Evolutionary conservation across 106 monocot genomes (phyloP), one percentile per base, ranked within the genome.

Genomic region (Dactylorhiza incarnata): DNA sequence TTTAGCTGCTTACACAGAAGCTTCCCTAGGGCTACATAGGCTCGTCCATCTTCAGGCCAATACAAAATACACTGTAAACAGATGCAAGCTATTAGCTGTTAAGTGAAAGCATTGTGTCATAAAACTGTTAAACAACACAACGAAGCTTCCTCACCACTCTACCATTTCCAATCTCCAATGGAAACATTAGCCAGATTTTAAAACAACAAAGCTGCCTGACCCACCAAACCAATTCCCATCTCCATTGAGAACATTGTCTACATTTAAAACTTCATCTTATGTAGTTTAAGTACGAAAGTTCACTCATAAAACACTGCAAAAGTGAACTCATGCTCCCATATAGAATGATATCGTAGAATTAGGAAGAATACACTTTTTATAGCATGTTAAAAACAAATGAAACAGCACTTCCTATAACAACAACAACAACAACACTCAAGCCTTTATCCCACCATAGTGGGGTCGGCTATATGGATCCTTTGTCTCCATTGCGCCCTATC

Each of bases 11-110:
- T 99, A 69, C 68, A 78, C n/a, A 94, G 83, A 63, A 89, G 85
- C 89, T 94, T 99, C 22, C 97, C 97, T 49, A 94, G 85, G 54
- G 91, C 97, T 49, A 99, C 97, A 74, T 99, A 99, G 50, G 87
- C 71, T 24, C 97, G 78, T 76, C 97, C 97, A 85, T 99, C 97
- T 86, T 99, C 97, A 44, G 97, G 97, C 97, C 97, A 99, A 81
- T 78, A 85, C 48, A 78, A 80, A 74, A 91, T 82, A 65, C 97
- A 99, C 97, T 97, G 83, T 16, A 75, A 59, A 54, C 25, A 75
- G 13, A 61, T 14, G 19, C 19, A 80, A 73, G 61, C 47, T 9
- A 61, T 62, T 47, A 78, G 19, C 46, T 71, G 7, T 71, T 47
- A 45, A 29, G 13, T 12, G 8, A 10, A 66, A 19, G 22, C 5